Evolutionary conservation across 1,139 yeast species (phyloP).

Genomic region (Nakaseomyces kungkrabaensis): DNA sequence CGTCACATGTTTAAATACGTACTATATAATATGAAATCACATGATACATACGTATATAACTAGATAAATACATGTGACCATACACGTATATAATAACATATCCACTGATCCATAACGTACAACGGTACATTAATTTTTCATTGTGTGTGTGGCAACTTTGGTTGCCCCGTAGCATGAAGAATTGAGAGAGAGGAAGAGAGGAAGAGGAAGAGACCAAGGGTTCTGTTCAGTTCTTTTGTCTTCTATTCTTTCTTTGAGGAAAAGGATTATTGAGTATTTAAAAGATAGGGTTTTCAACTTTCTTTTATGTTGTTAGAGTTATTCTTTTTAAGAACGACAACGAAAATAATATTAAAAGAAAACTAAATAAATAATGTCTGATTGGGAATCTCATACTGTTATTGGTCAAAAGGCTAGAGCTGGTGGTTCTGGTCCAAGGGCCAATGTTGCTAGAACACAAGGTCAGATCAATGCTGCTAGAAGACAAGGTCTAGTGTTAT

Average conservation of each 20-base stretch:
- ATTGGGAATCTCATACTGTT: constrained; percentile 84
- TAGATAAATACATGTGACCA: not conserved
- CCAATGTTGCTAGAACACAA: constrained; percentile 67
- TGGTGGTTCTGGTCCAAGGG: constrained; percentile 77
- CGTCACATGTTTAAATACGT: not conserved
- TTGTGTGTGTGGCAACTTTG: not conserved
- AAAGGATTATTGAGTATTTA: too few relatives aligned
- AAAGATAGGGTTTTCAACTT: too few relatives aligned
- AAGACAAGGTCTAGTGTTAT: constrained; percentile 78
- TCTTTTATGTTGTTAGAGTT: too few relatives aligned
- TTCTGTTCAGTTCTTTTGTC: not conserved
- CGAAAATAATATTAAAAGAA: not conserved
- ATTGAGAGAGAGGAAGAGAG: too few relatives aligned
- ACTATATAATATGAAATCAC: not conserved
- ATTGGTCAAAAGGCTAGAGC: constrained; percentile 84
- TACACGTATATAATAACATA: not conserved
- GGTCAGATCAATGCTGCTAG: constrained; percentile 87
- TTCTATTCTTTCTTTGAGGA: not conserved
- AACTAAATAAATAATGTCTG: constrained; percentile 34
- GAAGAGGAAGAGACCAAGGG: too few relatives aligned
- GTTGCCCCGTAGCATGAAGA: not conserved
- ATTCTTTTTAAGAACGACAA: too few relatives aligned
- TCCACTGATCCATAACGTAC: not conserved
- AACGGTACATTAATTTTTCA: too few relatives aligned
- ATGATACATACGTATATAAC: not conserved